phyloP scores from a whole-genome alignment of 2,329 filamentous ascomycete genomes.

The Beauveria scarabaeidicola region DNA sequence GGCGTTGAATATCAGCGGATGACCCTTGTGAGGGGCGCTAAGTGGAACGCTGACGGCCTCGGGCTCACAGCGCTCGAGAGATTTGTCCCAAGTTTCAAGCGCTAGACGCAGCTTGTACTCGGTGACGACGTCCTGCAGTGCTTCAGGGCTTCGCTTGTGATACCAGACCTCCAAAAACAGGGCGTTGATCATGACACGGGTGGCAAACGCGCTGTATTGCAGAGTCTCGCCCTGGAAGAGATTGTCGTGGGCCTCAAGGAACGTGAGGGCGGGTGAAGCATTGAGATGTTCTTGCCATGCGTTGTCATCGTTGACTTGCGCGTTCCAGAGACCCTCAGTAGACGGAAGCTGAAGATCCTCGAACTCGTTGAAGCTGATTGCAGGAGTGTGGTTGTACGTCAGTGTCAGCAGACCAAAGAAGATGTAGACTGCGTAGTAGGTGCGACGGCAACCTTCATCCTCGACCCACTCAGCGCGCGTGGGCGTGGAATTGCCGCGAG shows the following conservation, averaged over 20 bases:
- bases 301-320: slow-evolving; percentile 67
- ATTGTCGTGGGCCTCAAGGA: slow-evolving; percentile 89
- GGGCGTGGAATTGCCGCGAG: slow-evolving; percentile 66
- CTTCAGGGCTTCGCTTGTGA: slow-evolving; percentile 96
- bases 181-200: slow-evolving; percentile 97
- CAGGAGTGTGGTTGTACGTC: slow-evolving; percentile 96
- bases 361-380: slow-evolving; percentile 97
- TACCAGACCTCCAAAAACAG: slow-evolving; percentile 98
- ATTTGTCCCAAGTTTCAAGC: slow-evolving; percentile 98
- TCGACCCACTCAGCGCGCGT: slow-evolving; percentile 89
- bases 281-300: slow-evolving; percentile 76
- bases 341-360: slow-evolving; percentile 88
- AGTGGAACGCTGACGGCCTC: slow-evolving; percentile 82
- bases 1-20: slow-evolving; percentile 95
- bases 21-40: slow-evolving; percentile 89
- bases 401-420: slow-evolving; percentile 94
- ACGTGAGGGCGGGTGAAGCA: slow-evolving; percentile 67
- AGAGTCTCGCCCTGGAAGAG: slow-evolving; percentile 88
- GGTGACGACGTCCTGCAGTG: slow-evolving; percentile 91
- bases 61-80: slow-evolving; percentile 84
- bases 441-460: slow-evolving; percentile 91
- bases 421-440: slow-evolving; percentile 97
- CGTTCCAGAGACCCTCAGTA: slow-evolving; percentile 89
- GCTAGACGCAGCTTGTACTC: slow-evolving; percentile 96
- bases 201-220: slow-evolving; percentile 92